These are phyloP conservation scores for Epichloe elymi DNA, from an alignment of 2,329 filamentous ascomycete genomes.

Conservation along the genomic window DNA sequence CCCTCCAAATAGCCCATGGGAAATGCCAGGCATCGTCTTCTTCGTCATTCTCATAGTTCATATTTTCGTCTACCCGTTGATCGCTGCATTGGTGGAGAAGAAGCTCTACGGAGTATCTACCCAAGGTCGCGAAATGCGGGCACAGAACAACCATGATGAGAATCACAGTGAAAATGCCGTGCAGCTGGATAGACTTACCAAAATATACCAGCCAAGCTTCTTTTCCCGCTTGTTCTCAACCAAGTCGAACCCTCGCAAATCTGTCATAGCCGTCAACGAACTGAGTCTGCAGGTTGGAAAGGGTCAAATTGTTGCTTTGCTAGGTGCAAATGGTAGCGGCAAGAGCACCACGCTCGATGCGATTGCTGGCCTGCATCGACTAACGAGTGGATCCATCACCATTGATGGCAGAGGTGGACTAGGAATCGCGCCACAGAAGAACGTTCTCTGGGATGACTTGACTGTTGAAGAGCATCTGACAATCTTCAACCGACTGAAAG, in stretches of 20 bases:
- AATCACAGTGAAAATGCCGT: constrained; percentile 40
- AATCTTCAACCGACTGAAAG: constrained; percentile 76
- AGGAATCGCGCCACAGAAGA: constrained; percentile 84
- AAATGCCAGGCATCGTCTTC: constrained; percentile 58
- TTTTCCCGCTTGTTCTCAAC: constrained; percentile 38
- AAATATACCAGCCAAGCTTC: constrained; percentile 58
- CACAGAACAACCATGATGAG: constrained; percentile 15
- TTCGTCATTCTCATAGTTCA: constrained; percentile 70
- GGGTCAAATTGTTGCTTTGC: constrained; percentile 73
- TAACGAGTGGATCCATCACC: constrained; percentile 63
- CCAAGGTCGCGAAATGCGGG: constrained; percentile 40
- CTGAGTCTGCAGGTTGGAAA: constrained; percentile 57
- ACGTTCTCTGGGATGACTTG: constrained; percentile 82
- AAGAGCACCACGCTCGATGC: constrained; percentile 85
- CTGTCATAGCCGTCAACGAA: constrained; percentile 66
- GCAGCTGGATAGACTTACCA: constrained; percentile 59
- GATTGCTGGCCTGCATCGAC: constrained; percentile 68
- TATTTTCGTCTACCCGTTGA: constrained; percentile 60
- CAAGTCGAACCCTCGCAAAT: constrained; percentile 30
- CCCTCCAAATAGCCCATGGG: constrained; percentile 54
- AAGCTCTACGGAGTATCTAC: constrained; percentile 63
- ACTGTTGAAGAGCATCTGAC: constrained; percentile 74
- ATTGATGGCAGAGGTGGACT: constrained; percentile 69
- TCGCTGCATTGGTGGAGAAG: constrained; percentile 64
- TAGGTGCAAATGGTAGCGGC: constrained; percentile 82